Conservation (phyloP, 1,139 yeast genomes). For the Oligophagozyma castellii region DNA sequence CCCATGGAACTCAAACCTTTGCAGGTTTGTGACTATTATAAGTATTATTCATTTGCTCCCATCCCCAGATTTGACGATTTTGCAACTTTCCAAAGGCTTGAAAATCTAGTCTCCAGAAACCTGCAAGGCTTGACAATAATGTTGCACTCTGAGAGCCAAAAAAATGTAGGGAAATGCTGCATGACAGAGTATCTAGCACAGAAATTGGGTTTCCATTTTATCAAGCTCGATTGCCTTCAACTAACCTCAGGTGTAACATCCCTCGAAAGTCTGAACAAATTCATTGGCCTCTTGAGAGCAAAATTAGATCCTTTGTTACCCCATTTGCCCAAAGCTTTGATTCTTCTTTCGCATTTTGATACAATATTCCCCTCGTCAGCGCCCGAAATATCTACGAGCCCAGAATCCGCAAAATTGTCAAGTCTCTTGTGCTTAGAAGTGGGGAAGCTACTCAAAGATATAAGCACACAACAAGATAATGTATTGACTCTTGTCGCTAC, state of each 20-base stretch:
- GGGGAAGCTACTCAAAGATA: constrained; percentile 44
- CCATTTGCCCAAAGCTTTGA: constrained; percentile 28
- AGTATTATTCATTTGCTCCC: constrained; percentile 27
- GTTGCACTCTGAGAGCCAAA: constrained; percentile 50
- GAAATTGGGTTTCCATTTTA: constrained; percentile 52
- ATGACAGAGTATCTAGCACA: constrained; percentile 42
- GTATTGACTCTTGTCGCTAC: constrained; percentile 52
- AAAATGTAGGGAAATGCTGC: constrained; percentile 72
- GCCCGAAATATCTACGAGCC: constrained; percentile 51
- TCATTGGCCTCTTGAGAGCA: constrained; percentile 66
- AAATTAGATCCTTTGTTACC: constrained; percentile 49
- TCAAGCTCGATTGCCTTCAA: constrained; percentile 56
- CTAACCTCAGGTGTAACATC: constrained; percentile 35
- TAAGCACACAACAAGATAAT: constrained; percentile 26
- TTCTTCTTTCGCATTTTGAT: constrained; percentile 64
- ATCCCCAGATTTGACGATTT: neutral
- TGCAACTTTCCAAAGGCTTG: constrained; percentile 3
- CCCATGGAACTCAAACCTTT: neutral
- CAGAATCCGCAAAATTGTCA: constrained; percentile 25
- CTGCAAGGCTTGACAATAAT: too few relatives aligned
- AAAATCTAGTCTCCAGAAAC: constrained; percentile 45
- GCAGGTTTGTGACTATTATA: constrained; percentile 31
- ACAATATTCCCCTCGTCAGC: constrained; percentile 45
- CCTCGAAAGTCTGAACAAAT: constrained; percentile 64
- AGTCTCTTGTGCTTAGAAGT: constrained; percentile 48